A percentile compares a stretch with the other conserved stretches of the same genome.
Evolutionary conservation across 2,329 filamentous ascomycete genomes (phyloP).

Genomic region (Fusarium sp.): DNA sequence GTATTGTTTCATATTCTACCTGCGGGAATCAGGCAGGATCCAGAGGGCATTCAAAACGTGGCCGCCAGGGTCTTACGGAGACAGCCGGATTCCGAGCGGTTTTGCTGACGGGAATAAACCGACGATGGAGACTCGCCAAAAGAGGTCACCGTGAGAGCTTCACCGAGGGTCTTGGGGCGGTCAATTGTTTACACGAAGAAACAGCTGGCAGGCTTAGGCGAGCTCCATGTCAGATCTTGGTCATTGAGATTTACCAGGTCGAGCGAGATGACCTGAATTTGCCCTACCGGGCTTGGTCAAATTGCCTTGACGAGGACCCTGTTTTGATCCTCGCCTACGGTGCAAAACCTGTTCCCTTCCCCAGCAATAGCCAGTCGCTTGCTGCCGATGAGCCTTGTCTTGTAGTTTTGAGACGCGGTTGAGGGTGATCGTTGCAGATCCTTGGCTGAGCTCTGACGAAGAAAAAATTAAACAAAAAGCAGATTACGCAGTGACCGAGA

Average conservation of each 20-base stretch:
- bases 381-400: neutral
- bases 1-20: conserved; percentile 4
- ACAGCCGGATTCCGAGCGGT: neutral
- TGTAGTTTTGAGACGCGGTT: neutral
- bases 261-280: neutral
- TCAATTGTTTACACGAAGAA: neutral
- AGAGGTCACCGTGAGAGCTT: neutral
- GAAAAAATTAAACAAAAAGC: neutral
- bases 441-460: neutral
- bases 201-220: neutral
- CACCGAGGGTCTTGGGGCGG: neutral
- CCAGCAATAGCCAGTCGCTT: neutral
- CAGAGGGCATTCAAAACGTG: neutral
- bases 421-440: conserved; percentile 5
- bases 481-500: neutral
- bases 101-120: neutral
- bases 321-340: neutral
- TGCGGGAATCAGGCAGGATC: neutral
- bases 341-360: neutral
- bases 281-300: neutral
- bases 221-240: neutral
- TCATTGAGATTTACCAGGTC: neutral
- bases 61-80: conserved; percentile 1
- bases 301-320: neutral
- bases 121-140: neutral